Evolutionary conservation across 208 protist genomes (phyloP).

Genomic region (Angomonas ambiguus): DNA sequence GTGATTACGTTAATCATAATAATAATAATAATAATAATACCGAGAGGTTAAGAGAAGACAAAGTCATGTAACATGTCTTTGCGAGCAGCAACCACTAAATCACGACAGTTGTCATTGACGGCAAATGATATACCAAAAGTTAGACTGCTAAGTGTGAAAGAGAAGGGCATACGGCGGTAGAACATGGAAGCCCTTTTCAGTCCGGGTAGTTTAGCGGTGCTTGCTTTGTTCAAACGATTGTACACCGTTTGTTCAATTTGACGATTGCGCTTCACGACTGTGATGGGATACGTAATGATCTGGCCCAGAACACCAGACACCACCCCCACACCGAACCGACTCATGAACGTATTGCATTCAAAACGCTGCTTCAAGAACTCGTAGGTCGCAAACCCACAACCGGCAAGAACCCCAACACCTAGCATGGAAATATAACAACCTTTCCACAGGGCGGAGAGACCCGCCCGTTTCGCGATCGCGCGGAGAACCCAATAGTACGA

Average conservation of each 20-base stretch:
- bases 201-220: neutral
- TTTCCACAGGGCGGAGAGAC: slow-evolving; percentile 57
- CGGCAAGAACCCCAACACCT: slow-evolving; percentile 84
- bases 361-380: slow-evolving; percentile 77
- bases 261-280: slow-evolving; percentile 74
- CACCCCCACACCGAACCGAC: slow-evolving; percentile 64
- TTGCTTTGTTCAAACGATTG: slow-evolving; percentile 21
- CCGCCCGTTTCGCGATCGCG: slow-evolving; percentile 48
- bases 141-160: slow-evolving; percentile 56
- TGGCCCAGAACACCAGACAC: slow-evolving; percentile 70
- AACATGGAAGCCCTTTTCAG: slow-evolving; percentile 22
- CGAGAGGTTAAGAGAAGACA: slow-evolving; percentile 17
- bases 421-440: slow-evolving; percentile 84
- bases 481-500: slow-evolving; percentile 80
- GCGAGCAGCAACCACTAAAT: slow-evolving; percentile 41
- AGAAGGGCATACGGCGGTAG: slow-evolving; percentile 72
- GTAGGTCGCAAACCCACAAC: slow-evolving; percentile 88
- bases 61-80: slow-evolving; percentile 70
- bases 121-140: slow-evolving; percentile 81
- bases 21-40: slow-evolving; percentile 2
- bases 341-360: slow-evolving; percentile 54
- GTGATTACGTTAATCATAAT: neutral
- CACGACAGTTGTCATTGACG: slow-evolving; percentile 71
- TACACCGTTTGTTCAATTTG: slow-evolving; percentile 66
- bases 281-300: slow-evolving; percentile 83